Percentiles rank a stretch among this genome's conserved stretches.
Evolutionary conservation across 2,329 filamentous ascomycete species (phyloP).

Genomic region (Penicillium sp.): DNA sequence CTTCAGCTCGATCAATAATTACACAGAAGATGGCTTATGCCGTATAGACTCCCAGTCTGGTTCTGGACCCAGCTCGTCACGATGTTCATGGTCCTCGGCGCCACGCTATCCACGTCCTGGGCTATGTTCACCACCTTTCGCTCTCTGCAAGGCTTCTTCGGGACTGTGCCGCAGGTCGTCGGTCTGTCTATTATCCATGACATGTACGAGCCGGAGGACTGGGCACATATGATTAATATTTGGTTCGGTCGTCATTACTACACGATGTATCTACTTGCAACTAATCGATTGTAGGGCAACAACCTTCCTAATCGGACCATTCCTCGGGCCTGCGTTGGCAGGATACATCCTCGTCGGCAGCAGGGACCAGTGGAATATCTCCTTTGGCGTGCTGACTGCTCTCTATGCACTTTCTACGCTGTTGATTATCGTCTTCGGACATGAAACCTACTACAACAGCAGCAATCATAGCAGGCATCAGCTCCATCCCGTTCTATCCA

Average conservation of each 20-base stretch:
- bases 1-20: background rate
- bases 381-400: slow-evolving; percentile 32
- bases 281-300: slow-evolving; percentile 23
- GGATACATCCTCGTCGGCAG: slow-evolving; percentile 33
- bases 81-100: slow-evolving; percentile 37
- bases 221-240: slow-evolving; percentile 38
- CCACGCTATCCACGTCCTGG: slow-evolving; percentile 36
- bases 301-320: slow-evolving; percentile 35
- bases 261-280: background rate
- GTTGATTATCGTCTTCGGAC: slow-evolving; percentile 30
- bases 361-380: slow-evolving; percentile 26
- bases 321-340: slow-evolving; percentile 33
- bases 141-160: slow-evolving; percentile 36
- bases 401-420: slow-evolving; percentile 34
- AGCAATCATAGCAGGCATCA: slow-evolving; percentile 10
- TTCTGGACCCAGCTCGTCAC: slow-evolving; percentile 40
- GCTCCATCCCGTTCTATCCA: slow-evolving; percentile 13
- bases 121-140: slow-evolving; percentile 38
- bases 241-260: slow-evolving; percentile 20
- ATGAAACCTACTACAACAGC: slow-evolving; percentile 32
- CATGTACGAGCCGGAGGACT: slow-evolving; percentile 33
- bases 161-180: slow-evolving; percentile 38
- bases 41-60: slow-evolving; percentile 36
- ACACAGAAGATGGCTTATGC: background rate
- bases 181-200: slow-evolving; percentile 39